Evolutionary conservation across 371 early-diverging fungal genomes (phyloP).

Genomic region (Rhizopus delemar): DNA sequence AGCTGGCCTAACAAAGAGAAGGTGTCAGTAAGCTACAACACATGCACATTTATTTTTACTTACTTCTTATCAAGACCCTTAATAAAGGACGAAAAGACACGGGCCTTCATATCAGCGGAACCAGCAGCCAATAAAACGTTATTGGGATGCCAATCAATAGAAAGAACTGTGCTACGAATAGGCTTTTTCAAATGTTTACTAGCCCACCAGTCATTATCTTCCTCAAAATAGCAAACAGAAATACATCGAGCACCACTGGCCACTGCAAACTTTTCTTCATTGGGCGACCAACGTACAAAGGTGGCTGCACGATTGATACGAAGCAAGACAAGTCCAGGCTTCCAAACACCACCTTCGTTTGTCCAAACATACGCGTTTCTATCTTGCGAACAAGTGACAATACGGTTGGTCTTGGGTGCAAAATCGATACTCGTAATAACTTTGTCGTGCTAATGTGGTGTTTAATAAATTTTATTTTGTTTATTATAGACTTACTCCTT

Average conservation of each 20-base stretch:
- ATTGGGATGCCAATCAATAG: slow-evolving; percentile 96
- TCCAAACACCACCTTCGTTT: slow-evolving; percentile 77
- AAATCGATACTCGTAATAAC: slow-evolving; percentile 95
- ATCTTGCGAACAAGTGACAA: slow-evolving; percentile 97
- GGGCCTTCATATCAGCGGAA: slow-evolving; percentile 93
- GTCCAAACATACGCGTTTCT: slow-evolving; percentile 98
- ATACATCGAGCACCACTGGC: slow-evolving; percentile 90
- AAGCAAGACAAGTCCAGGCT: slow-evolving; percentile 90
- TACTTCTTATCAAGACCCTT: slow-evolving; percentile 93
- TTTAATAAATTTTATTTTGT: neutral
- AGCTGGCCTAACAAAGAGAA: slow-evolving; percentile 53
- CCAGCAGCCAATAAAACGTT: slow-evolving; percentile 93
- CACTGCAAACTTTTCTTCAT: slow-evolving; percentile 97
- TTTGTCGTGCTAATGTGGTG: slow-evolving; percentile 80
- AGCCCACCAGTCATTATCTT: slow-evolving; percentile 96
- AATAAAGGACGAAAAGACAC: slow-evolving; percentile 94
- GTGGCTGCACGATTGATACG: slow-evolving; percentile 97
- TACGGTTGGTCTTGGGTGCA: slow-evolving; percentile 93
- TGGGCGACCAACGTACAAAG: slow-evolving; percentile 93
- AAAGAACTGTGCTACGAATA: slow-evolving; percentile 87
- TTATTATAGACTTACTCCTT: slow-evolving; percentile 58
- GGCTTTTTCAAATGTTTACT: slow-evolving; percentile 94
- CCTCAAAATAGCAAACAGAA: slow-evolving; percentile 94
- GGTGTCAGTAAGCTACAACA: neutral
- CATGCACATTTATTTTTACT: slow-evolving; percentile 1